These are phyloP conservation scores for Salinomyces thailandicus DNA, from an alignment of 2,329 filamentous ascomycete species.

Conservation along the genomic window DNA sequence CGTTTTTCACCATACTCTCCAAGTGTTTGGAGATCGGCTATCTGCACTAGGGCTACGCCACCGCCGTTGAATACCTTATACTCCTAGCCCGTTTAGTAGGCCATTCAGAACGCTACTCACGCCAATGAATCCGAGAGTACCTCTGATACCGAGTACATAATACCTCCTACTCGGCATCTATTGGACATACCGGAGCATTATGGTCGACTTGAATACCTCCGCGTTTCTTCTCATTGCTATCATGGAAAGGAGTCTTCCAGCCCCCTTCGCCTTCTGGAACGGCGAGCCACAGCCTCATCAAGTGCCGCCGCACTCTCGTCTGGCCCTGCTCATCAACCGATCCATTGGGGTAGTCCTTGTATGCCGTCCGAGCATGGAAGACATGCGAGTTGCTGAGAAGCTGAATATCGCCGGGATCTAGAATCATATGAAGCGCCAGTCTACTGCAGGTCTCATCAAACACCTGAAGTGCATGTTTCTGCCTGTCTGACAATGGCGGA, in stretches of 20 bases:
- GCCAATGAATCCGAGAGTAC: too few species aligned
- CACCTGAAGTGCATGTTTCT: conserved; percentile 56
- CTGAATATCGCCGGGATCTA: conserved; percentile 81
- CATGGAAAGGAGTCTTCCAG: conserved; percentile 74
- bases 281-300: conserved; percentile 76
- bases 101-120: too few species aligned
- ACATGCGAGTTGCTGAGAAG: conserved; percentile 74
- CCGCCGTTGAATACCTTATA: too few species aligned
- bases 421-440: conserved; percentile 70
- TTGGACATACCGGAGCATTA: conserved; percentile 59
- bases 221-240: conserved; percentile 73
- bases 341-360: conserved; percentile 55
- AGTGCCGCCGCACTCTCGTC: conserved; percentile 60
- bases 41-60: too few species aligned
- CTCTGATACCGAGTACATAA: too few species aligned
- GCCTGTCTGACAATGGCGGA: conserved; percentile 58
- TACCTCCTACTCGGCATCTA: conserved; percentile 67
- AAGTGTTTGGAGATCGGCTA: too few species aligned
- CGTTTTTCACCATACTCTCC: too few species aligned
- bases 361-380: conserved; percentile 70
- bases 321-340: conserved; percentile 3
- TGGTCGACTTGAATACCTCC: conserved; percentile 83
- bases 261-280: conserved; percentile 74
- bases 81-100: too few species aligned
- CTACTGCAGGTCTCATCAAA: conserved; percentile 67